phyloP scores from a whole-genome alignment of 2,329 filamentous ascomycete genomes.

The Aspergillus terreus region DNA sequence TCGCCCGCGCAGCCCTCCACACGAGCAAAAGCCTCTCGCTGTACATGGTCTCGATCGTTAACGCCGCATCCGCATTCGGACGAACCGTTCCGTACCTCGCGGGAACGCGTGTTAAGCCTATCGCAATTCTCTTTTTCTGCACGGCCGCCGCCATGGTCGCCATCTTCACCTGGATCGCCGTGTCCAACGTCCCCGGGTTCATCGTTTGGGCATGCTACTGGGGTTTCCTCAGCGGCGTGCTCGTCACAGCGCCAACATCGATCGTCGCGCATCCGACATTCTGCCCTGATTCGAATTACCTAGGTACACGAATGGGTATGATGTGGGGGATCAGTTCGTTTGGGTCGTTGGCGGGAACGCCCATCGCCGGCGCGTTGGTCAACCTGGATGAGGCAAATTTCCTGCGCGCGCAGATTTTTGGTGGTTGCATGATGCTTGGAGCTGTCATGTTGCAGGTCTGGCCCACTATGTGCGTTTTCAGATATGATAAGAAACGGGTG shows the following conservation, averaged over 20 bases:
- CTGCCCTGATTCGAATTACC: constrained; percentile 22
- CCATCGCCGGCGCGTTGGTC: constrained; percentile 30
- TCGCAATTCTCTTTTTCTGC: constrained; percentile 18
- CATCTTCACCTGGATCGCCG: constrained; percentile 32
- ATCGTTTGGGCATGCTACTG: constrained; percentile 32
- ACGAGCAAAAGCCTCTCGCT: constrained; percentile 43
- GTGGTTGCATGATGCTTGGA: constrained; percentile 30
- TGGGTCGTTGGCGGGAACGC: constrained; percentile 27
- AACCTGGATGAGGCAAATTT: constrained; percentile 24
- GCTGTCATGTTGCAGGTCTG: constrained; percentile 24
- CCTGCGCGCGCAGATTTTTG: constrained; percentile 28
- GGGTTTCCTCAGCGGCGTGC: constrained; percentile 28
- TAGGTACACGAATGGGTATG: constrained; percentile 30
- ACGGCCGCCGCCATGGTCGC: constrained; percentile 23
- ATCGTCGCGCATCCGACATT: constrained; percentile 29
- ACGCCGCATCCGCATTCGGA: constrained; percentile 49
- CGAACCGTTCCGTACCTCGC: constrained; percentile 47
- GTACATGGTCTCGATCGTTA: constrained; percentile 52
- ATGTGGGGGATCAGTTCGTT: constrained; percentile 35
- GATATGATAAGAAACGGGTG: constrained; percentile 12
- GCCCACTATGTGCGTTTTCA: constrained; percentile 22
- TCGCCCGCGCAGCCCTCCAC: constrained; percentile 44
- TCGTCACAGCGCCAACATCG: constrained; percentile 27
- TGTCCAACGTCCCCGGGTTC: constrained; percentile 18
- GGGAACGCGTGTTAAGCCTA: constrained; percentile 26